phyloP scores from a whole-genome alignment of 2,329 filamentous ascomycete species.

The Hortaea werneckii region DNA sequence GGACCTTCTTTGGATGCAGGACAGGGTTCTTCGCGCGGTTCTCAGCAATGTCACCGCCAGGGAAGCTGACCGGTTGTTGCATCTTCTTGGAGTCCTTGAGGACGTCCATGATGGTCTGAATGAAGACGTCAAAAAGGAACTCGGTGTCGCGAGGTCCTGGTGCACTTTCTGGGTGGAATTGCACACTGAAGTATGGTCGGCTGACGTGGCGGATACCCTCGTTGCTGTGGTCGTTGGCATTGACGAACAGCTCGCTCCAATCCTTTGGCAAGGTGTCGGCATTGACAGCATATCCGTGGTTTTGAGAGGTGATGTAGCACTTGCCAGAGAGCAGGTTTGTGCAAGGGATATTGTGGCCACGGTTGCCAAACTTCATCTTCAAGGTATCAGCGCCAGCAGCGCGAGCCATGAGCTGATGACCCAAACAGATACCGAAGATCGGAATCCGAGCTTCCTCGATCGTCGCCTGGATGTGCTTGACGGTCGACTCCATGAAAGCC shows the following conservation, averaged over 20 bases:
- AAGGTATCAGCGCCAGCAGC: constrained; percentile 74
- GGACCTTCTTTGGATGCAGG: constrained; percentile 83
- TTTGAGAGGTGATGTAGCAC: constrained; percentile 98
- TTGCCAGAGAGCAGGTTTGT: constrained; percentile 90
- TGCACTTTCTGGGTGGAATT: constrained; percentile 96
- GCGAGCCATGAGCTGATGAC: constrained; percentile 83
- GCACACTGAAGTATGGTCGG: constrained; percentile 96
- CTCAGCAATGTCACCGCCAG: constrained; percentile 70
- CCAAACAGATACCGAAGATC: constrained; percentile 92
- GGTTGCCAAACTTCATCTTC: constrained; percentile 99
- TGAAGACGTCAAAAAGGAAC: constrained; percentile 94
- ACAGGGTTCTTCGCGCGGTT: constrained; percentile 67
- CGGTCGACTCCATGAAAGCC: constrained; percentile 67
- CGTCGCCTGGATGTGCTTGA: constrained; percentile 66
- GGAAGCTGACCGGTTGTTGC: constrained; percentile 68
- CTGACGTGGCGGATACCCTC: constrained; percentile 85
- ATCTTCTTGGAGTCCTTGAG: constrained; percentile 58
- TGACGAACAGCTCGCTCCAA: constrained; percentile 94
- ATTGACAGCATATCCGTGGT: constrained; percentile 93
- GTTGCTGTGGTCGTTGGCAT: constrained; percentile 96
- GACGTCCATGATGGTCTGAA: constrained; percentile 68
- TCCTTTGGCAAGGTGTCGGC: constrained; percentile 60
- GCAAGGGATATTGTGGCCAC: constrained; percentile 96
- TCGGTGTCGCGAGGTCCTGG: constrained; percentile 93
- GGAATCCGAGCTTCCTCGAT: constrained; percentile 72